Percentiles rank a stretch among this genome's conserved stretches.
Conservation (phyloP, 176 grass and related monocot genomes). For the Neostapfia colusana region DNA sequence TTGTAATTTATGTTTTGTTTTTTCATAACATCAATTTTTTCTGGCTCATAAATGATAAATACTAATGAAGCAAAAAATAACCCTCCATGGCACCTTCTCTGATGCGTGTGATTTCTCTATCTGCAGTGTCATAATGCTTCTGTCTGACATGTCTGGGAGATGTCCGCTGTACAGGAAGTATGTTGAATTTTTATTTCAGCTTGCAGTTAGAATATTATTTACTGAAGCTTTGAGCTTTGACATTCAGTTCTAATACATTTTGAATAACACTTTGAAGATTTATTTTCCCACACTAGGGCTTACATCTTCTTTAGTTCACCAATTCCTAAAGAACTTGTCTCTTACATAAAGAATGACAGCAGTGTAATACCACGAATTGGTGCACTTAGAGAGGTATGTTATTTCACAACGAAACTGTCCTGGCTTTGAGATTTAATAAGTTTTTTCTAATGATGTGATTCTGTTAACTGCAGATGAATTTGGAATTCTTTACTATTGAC, state of each 20-base stretch:
- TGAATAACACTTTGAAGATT: constrained; percentile 11
- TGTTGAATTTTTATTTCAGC: constrained; percentile 32
- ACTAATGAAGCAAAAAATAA: not conserved
- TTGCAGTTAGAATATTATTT: constrained; percentile 26
- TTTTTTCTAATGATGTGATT: constrained; percentile 28
- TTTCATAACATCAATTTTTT: not conserved
- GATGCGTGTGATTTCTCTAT: constrained; percentile 26
- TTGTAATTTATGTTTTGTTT: not conserved
- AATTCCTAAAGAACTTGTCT: constrained; percentile 76
- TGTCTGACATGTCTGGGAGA: constrained; percentile 99
- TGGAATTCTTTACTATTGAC: constrained; percentile 96
- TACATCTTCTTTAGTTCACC: constrained; percentile 95
- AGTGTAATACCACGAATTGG: constrained; percentile 93
- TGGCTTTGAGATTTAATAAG: constrained; percentile 3
- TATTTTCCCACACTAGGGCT: constrained; percentile 62
- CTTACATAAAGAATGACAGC: constrained; percentile 90
- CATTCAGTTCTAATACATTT: not conserved
- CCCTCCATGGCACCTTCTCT: constrained; percentile 3
- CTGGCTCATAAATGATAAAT: not conserved
- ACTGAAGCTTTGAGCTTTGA: constrained; percentile 14
- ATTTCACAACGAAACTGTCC: constrained; percentile 1
- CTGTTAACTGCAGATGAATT: constrained; percentile 84
- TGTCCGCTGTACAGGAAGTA: constrained; percentile 95
- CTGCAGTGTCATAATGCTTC: constrained; percentile 92
- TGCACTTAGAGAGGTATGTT: constrained; percentile 88